These are phyloP conservation scores for Gymnopilus dilepis DNA, from an alignment of 768 basidiomycete species.

Conservation along the genomic window DNA sequence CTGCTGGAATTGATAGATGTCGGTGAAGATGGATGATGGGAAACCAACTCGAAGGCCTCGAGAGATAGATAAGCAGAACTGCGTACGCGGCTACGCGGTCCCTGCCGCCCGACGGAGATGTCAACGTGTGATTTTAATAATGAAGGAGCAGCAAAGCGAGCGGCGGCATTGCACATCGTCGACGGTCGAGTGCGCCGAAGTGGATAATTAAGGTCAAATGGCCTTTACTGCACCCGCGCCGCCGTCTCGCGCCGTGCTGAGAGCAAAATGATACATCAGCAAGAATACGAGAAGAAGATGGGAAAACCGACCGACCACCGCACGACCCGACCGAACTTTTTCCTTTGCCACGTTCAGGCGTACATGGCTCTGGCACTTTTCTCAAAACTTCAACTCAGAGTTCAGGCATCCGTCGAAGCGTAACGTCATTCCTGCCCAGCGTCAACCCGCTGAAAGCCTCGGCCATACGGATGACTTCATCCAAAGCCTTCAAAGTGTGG, in stretches of 20 bases:
- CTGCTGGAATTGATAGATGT: not conserved
- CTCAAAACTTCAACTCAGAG: constrained; percentile 11
- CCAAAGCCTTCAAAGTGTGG: constrained; percentile 21
- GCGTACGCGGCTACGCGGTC: not conserved
- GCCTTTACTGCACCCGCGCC: not conserved
- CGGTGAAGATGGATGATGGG: not conserved
- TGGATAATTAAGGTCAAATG: constrained; percentile 5
- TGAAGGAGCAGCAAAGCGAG: not conserved
- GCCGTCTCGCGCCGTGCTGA: too few species aligned
- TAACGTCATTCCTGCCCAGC: constrained; percentile 25
- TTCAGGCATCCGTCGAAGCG: constrained; percentile 30
- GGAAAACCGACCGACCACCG: constrained; percentile 1
- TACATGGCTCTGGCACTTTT: not conserved
- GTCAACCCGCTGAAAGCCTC: constrained; percentile 25
- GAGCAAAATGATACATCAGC: constrained; percentile 4
- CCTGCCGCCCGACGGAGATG: not conserved
- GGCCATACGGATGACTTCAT: constrained; percentile 29
- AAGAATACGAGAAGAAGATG: constrained; percentile 1
- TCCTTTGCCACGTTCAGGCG: not conserved
- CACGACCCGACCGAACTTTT: not conserved
- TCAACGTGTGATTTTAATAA: not conserved
- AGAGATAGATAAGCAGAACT: not conserved
- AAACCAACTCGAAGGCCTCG: not conserved
- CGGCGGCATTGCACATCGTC: not conserved
- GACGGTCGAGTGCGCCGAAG: not conserved